These are phyloP conservation scores for Chlorella sp. DNA, from an alignment of 139 green algal genomes.

Conservation along the genomic window DNA sequence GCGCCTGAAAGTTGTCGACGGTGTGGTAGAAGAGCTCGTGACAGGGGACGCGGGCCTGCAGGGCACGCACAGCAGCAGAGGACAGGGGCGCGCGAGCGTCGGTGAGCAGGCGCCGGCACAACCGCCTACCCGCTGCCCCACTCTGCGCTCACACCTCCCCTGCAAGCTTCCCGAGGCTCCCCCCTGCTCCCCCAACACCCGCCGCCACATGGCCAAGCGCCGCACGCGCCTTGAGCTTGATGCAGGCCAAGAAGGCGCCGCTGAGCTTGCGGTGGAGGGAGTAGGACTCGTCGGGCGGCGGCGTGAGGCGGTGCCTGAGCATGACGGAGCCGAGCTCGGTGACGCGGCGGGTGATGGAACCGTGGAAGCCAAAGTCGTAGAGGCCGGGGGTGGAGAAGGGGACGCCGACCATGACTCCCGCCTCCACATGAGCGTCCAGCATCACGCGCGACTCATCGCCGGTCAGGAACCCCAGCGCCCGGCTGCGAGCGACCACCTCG, in stretches of 20 bases:
- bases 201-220: no score
- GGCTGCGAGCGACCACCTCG: conserved; percentile 69
- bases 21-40: conserved; percentile 54
- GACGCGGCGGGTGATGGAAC: conserved; percentile 44
- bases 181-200: no score
- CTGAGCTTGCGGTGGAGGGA: conserved; percentile 93
- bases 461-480: conserved; percentile 90
- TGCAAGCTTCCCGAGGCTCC: no score
- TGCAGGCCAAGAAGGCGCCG: conserved; percentile 94
- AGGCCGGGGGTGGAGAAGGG: conserved; percentile 73
- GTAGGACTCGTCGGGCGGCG: conserved; percentile 94
- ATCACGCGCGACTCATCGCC: conserved; percentile 84
- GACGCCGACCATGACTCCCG: conserved; percentile 87
- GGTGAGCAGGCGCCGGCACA: no score
- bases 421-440: conserved; percentile 91
- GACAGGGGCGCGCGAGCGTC: no score
- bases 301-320: conserved; percentile 89
- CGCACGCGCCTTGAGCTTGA: conserved; percentile 90
- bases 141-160: no score
- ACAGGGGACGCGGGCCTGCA: conserved; percentile 76
- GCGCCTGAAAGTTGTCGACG: conserved; percentile 1
- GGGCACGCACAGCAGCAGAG: no score
- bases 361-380: conserved; percentile 84
- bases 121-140: no score
- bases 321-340: conserved; percentile 80